phyloP scores from a whole-genome alignment of 148 eudicot species.

The Hydrangea macrophylla region DNA sequence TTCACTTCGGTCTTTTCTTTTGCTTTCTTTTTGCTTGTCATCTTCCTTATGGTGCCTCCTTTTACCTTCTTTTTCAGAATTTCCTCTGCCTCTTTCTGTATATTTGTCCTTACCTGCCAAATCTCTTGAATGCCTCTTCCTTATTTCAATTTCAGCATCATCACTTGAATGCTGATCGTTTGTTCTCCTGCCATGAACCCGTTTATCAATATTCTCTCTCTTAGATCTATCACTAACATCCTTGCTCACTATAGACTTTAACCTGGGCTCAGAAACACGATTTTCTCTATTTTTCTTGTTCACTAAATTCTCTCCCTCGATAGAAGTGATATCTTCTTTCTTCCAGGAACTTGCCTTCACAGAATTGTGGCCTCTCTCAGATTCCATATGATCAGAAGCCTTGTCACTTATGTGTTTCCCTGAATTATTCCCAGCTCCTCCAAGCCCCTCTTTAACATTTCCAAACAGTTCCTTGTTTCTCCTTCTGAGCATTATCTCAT shows the following conservation, averaged over 20 bases:
- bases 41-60: constrained; percentile 48
- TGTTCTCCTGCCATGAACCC: constrained; percentile 34
- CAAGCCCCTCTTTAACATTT: constrained; percentile 26
- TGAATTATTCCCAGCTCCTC: constrained; percentile 23
- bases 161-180: constrained; percentile 32
- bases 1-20: constrained; percentile 45
- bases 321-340: constrained; percentile 36
- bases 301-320: constrained; percentile 29
- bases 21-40: constrained; percentile 54
- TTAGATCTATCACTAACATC: constrained; percentile 16
- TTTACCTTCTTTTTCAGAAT: constrained; percentile 47
- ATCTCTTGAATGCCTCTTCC: constrained; percentile 39
- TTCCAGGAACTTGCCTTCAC: constrained; percentile 32
- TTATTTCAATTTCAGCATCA: constrained; percentile 36
- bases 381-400: constrained; percentile 13
- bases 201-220: constrained; percentile 32
- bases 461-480: constrained; percentile 46
- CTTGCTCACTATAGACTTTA: constrained; percentile 28
- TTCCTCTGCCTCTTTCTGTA: constrained; percentile 34
- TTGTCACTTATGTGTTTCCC: constrained; percentile 18
- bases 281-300: constrained; percentile 34
- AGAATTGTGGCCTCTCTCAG: constrained; percentile 25
- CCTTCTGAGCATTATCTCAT: constrained; percentile 77
- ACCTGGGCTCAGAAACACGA: constrained; percentile 33
- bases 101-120: constrained; percentile 25